A percentile compares a stretch with the other conserved stretches of the same genome.
Conservation (phyloP, 2,329 filamentous ascomycete species). For the Pyricularia pennisetigena region DNA sequence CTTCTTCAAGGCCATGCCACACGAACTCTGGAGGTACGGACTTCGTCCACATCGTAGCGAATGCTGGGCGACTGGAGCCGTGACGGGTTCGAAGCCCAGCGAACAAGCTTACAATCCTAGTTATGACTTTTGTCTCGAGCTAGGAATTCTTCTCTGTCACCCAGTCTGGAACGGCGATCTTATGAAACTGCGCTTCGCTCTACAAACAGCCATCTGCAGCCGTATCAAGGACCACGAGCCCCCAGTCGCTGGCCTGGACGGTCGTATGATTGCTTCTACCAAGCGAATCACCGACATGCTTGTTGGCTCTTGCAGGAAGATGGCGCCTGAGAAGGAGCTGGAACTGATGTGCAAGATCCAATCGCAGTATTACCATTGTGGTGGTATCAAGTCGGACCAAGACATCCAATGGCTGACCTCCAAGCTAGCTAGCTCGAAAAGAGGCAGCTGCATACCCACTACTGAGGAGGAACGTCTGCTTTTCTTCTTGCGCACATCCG, state of each 20-base stretch:
- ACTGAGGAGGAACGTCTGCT: neutral
- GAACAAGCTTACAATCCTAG: neutral
- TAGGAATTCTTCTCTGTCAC: slow-evolving; percentile 2
- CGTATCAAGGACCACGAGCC: slow-evolving; percentile 2
- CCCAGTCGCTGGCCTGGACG: neutral
- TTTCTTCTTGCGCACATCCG: slow-evolving; percentile 1
- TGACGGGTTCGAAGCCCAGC: neutral
- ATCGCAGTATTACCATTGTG: neutral
- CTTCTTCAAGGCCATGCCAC: slow-evolving; percentile 2
- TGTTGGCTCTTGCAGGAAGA: neutral
- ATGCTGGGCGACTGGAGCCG: neutral
- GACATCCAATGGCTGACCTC: neutral
- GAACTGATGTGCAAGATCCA: neutral
- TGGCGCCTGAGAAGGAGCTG: neutral
- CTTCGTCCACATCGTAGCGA: neutral
- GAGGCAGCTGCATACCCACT: neutral
- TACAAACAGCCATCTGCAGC: slow-evolving; percentile 2
- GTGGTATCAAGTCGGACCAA: neutral
- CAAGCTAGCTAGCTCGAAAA: neutral
- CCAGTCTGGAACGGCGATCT: slow-evolving; percentile 2
- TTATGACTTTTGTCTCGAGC: slow-evolving; percentile 2
- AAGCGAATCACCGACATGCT: neutral
- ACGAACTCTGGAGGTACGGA: slow-evolving; percentile 6
- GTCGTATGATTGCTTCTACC: neutral
- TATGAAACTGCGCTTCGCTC: slow-evolving; percentile 2